Base-by-base conservation (phyloP, 169 alveolate species). In the Cryptosporidium sp. region DNA sequence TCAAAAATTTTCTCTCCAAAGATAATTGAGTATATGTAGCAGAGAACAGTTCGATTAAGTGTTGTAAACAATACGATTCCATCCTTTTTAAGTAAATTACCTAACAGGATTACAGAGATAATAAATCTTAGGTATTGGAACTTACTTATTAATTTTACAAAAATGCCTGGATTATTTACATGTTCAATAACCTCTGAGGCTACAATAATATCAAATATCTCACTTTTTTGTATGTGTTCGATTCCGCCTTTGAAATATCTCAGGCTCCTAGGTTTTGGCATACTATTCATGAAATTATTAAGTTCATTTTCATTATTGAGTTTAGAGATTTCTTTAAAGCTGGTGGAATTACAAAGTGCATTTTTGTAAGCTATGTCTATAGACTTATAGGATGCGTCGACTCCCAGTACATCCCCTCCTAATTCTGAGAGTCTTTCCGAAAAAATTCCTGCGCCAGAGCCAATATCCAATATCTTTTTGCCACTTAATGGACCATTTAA, bases 401-500 rank as follows among this genome's bases (percentile, higher is more conserved):
- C 8, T 9, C 84, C 65, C 1, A 70, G n/a, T 45, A 44, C 39
- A 45, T 70, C 84, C 21, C 84, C 84, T 2, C 84, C 84, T 8
- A 39, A 29, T n/a, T 44, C 37, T 29, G 73, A 35, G 14, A 70
- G 65, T 29, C 21, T 70, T 70, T 70, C 67, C 9, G 67, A 39
- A 16, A 45, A 70, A 16, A 69, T 21, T 69, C 61, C 53, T 23
- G 65, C 84, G 39, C 62, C 53, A 35, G 65, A 69, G 14, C 84
- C 84, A 69, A 69, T n/a, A 69, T 69, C 84, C 18, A 69, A 26
- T 69, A 69, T 69, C 65, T 31, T 39, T 45, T n/a, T 42, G 21
- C 21, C 39, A 37, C 37, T n/a, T 16, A 69, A 45, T 39, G 84
- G 62, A 16, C 84, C 84, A 42, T 31, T 69, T n/a, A 69, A 45